Percentiles rank a stretch among this genome's conserved stretches.
phyloP scores from a whole-genome alignment of 129 eudicot species.

The Kitagawia praeruptora region DNA sequence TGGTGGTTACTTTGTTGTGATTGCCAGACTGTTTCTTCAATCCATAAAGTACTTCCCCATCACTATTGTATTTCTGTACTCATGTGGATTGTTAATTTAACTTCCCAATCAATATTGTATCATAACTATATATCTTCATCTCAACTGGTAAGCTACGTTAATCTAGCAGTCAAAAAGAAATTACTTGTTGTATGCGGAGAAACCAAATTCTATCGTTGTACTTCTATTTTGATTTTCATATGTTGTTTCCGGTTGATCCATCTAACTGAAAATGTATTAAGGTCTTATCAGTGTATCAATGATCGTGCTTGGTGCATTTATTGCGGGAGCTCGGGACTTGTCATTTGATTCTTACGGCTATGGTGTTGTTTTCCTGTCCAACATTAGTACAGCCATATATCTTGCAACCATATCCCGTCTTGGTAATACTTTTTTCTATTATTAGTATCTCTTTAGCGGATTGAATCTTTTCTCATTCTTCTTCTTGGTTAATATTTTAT shows the following conservation, averaged over 20 bases:
- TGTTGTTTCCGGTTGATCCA: constrained; percentile 10
- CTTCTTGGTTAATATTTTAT: constrained; percentile 14
- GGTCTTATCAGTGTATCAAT: constrained; percentile 82
- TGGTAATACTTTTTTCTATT: constrained; percentile 32
- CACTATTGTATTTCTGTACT: neutral
- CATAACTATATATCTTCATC: neutral
- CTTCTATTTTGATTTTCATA: neutral
- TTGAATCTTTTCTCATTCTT: constrained; percentile 7
- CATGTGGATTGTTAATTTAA: neutral
- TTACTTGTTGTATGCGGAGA: neutral
- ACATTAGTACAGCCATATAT: constrained; percentile 88
- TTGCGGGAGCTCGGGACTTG: constrained; percentile 95
- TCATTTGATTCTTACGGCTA: constrained; percentile 91
- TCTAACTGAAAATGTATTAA: constrained; percentile 23
- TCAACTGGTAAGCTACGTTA: neutral
- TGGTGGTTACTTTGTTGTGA: neutral
- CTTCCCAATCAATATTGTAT: neutral
- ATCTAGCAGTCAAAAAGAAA: neutral
- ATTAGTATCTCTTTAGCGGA: neutral
- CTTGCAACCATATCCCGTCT: constrained; percentile 93
- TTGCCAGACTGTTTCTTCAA: neutral
- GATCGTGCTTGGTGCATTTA: constrained; percentile 84
- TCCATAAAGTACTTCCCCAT: neutral
- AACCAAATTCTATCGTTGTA: neutral
- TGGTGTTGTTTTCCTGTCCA: constrained; percentile 67